These are phyloP conservation scores for Sporothrix pseudoabietina DNA, from an alignment of 2,329 filamentous ascomycete species.

Conservation along the genomic window DNA sequence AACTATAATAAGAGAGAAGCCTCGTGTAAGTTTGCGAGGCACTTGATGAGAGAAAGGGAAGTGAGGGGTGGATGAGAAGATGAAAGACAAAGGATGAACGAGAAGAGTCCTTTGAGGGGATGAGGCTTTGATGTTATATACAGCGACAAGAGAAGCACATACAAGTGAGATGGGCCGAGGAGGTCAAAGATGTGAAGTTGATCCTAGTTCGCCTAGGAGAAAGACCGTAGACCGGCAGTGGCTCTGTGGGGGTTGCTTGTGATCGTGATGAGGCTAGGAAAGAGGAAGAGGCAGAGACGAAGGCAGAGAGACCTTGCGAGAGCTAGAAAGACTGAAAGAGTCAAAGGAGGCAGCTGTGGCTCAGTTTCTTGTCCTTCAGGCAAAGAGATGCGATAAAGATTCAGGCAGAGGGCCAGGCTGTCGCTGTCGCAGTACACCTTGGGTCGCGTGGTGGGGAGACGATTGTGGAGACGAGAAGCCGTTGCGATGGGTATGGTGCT, in stretches of 20 bases:
- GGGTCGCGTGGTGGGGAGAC: slow-evolving; percentile 11
- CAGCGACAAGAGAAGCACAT: neutral
- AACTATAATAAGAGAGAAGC: neutral
- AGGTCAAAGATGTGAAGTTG: neutral
- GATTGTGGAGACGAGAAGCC: neutral
- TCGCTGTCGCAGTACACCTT: neutral
- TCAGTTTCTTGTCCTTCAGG: neutral
- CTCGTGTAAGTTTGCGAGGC: neutral
- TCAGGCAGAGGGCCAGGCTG: neutral
- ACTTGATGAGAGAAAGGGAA: neutral
- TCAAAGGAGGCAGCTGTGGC: slow-evolving; percentile 10
- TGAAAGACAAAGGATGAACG: neutral
- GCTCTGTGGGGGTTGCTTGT: neutral
- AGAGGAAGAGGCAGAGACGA: neutral
- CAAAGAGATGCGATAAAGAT: neutral
- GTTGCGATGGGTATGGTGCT: neutral
- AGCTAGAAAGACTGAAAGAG: neutral
- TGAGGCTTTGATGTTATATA: neutral
- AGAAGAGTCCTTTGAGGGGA: neutral
- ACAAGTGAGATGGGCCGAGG: neutral
- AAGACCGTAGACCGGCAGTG: neutral
- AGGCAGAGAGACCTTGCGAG: neutral
- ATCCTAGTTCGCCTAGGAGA: slow-evolving; percentile 4
- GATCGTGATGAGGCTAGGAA: neutral
- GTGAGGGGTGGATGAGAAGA: neutral